Evolutionary conservation across 1,284 basidiomycete genomes (phyloP), one percentile per base, ranked within the genome.

Genomic region (Xanthoconium separans): DNA sequence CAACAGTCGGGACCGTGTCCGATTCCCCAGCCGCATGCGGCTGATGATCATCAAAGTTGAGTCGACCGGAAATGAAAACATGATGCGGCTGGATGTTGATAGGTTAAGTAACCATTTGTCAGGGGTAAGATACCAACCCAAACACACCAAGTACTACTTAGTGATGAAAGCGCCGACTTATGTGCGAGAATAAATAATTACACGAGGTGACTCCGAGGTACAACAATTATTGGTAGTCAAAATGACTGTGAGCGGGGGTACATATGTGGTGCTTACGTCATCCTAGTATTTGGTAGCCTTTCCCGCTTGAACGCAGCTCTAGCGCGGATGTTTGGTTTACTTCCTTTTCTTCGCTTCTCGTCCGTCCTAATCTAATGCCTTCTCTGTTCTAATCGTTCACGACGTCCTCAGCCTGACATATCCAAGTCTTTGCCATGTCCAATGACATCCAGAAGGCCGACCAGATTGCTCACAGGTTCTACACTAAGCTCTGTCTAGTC

Each of bases 381-480:
- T 57, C 54, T 49, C 44, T 49, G 40, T 39, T 68, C 55, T 67
- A 65, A 71, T 67, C 39, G 16, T 52, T 44, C 20, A 52, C 53
- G 16, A 51, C 51, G 37, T 29, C 34, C 41, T 42, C 54, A 60
- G 20, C 40, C 50, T 49, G 49, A 42, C 13, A 24, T 43, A 46
- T 15, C 43, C 39, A 24, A 50, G 39, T 54, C 62, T 50, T 57
- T 54, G 59, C 68, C 55, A 72, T 72, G 71, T 73, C 71, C 65
- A 77, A 78, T 78, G 82, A 85, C 70, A 77, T 74, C 61, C 80
- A 81, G 70, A 89, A 83, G 76, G 85, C 87, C 59, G 87, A 91
- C 79, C 87, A 90, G 77, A 91, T 91, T 66, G 85, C 86, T 52
- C 82, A 85, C 70, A 83, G 84, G 66, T 83, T 89, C 71, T 91